phyloP scores from a whole-genome alignment of 2,329 filamentous ascomycete genomes.

The Furcasterigmium sp. region DNA sequence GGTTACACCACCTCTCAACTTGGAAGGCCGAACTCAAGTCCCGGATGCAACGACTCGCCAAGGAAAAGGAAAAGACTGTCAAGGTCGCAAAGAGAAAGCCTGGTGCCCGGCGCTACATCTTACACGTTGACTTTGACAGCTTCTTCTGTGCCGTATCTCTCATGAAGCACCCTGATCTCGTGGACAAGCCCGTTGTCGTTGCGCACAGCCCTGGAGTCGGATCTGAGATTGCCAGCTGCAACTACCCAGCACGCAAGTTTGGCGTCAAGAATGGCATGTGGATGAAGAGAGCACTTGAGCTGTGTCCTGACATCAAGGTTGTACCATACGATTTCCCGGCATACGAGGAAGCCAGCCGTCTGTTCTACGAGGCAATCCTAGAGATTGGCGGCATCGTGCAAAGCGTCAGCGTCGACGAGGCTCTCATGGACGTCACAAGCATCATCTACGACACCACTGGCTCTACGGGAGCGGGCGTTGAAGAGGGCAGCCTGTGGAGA shows the following conservation, averaged over 20 bases:
- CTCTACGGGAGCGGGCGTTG: constrained; percentile 58
- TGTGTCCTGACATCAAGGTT: constrained; percentile 82
- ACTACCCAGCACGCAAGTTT: constrained; percentile 81
- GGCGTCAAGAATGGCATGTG: constrained; percentile 98
- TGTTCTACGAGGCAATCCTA: constrained; percentile 83
- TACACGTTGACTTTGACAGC: constrained; percentile 97
- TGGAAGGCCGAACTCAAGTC: constrained; percentile 97
- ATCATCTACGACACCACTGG: constrained; percentile 61
- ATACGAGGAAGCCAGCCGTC: constrained; percentile 84
- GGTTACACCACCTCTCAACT: constrained; percentile 87
- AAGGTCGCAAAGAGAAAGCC: constrained; percentile 45
- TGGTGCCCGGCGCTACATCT: constrained; percentile 71
- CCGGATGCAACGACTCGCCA: constrained; percentile 74
- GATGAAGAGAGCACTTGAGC: constrained; percentile 85
- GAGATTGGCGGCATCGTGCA: constrained; percentile 78
- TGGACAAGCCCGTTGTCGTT: constrained; percentile 78
- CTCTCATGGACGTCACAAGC: constrained; percentile 75
- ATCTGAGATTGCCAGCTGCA: constrained; percentile 96
- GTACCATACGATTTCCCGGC: constrained; percentile 94
- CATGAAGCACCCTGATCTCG: constrained; percentile 69
- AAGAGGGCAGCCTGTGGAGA: constrained; percentile 65
- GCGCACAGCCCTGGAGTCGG: constrained; percentile 81
- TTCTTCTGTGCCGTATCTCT: constrained; percentile 94
- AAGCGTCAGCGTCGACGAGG: constrained; percentile 96
- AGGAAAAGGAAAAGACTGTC: constrained; percentile 52